These are phyloP conservation scores for Pseudomicrostroma phylloplanum DNA, from an alignment of 1,284 basidiomycete species.

Conservation along the genomic window DNA sequence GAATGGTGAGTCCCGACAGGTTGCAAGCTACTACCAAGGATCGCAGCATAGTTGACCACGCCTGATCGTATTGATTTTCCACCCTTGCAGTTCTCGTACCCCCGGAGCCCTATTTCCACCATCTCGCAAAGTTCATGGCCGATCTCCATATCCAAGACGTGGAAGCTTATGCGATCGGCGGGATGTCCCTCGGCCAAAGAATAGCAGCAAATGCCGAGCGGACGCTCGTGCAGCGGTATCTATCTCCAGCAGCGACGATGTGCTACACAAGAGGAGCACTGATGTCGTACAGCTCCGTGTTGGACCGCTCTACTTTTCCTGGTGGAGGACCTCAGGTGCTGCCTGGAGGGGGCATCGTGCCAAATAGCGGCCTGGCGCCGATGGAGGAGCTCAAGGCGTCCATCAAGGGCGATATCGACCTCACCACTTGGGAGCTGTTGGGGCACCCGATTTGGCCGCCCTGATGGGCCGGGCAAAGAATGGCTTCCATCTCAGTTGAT, in stretches of 20 bases:
- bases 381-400: no score
- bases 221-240: conserved; percentile 23
- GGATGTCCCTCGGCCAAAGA: neutral
- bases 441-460: no score
- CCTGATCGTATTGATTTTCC: neutral
- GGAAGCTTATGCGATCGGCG: no score
- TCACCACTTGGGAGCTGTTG: no score
- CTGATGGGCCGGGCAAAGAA: no score
- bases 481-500: no score
- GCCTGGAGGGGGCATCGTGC: no score
- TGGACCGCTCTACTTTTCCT: conserved; percentile 8
- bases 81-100: neutral
- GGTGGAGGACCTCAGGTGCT: no score
- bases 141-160: neutral
- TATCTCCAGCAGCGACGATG: conserved; percentile 22
- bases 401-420: no score
- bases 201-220: conserved; percentile 17
- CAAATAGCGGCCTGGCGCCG: no score
- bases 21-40: neutral
- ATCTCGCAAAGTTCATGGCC: conserved; percentile 1
- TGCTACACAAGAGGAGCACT: conserved; percentile 28
- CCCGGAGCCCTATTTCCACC: no score
- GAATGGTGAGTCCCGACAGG: conserved; percentile 3
- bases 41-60: no score
- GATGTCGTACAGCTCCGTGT: conserved; percentile 16